These are phyloP conservation scores for Mimosa bimucronata DNA, from an alignment of 306 rosid genomes.

Conservation along the genomic window DNA sequence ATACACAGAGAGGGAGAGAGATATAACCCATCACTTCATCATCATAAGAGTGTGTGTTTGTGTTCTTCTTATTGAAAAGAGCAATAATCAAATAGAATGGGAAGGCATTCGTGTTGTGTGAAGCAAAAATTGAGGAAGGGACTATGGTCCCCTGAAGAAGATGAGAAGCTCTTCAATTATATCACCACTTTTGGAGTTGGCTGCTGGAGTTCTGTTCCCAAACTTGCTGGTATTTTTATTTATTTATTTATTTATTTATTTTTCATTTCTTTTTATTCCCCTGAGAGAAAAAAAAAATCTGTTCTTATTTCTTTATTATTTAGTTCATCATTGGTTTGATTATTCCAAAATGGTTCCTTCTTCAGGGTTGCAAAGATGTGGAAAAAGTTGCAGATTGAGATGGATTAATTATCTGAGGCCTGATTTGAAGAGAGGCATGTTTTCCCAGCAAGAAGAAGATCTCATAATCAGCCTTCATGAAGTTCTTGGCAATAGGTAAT, in stretches of 20 bases:
- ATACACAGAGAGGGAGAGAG: background rate
- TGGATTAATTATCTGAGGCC: constrained; percentile 98
- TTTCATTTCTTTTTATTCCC: background rate
- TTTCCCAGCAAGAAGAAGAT: constrained; percentile 83
- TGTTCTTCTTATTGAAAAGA: no score
- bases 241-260: background rate
- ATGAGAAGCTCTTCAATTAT: constrained; percentile 94
- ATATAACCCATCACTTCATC: background rate
- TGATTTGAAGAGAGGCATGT: constrained; percentile 93
- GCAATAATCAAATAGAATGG: constrained; percentile 45
- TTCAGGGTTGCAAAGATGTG: constrained; percentile 89
- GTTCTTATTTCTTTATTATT: background rate
- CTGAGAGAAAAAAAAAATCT: background rate
- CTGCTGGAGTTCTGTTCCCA: constrained; percentile 97
- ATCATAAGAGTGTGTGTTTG: background rate
- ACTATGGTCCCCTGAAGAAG: constrained; percentile 98
- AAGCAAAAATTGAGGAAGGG: constrained; percentile 92
- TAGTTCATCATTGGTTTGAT: background rate
- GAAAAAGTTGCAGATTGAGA: constrained; percentile 93
- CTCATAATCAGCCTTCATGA: constrained; percentile 83
- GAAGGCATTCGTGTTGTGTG: constrained; percentile 84
- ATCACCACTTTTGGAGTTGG: constrained; percentile 86
- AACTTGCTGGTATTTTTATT: constrained; percentile 69
- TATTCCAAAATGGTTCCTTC: background rate
- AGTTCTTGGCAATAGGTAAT: constrained; percentile 85